phyloP scores from a whole-genome alignment of 2,329 filamentous ascomycete genomes.

The Verruconis gallopava region DNA sequence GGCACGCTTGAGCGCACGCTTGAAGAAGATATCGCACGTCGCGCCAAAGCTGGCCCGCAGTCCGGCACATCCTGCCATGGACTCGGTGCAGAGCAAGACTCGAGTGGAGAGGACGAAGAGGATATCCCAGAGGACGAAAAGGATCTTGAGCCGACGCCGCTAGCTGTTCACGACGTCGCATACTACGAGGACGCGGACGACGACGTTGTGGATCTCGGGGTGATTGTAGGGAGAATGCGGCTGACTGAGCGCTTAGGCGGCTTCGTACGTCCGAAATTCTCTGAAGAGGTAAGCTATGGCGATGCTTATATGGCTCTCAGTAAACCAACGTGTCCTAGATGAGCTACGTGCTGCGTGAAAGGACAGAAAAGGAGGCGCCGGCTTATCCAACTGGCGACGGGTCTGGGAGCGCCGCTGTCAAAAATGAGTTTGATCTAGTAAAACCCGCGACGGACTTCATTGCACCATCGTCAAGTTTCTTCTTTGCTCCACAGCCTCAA shows the following conservation, averaged over 20 bases:
- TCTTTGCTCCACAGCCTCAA: conserved; percentile 43
- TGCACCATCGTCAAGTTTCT: conserved; percentile 52
- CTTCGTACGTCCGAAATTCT: conserved; percentile 55
- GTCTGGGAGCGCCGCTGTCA: not conserved
- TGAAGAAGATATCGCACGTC: conserved; percentile 51
- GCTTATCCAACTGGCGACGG: not conserved
- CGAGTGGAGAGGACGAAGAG: conserved; percentile 42
- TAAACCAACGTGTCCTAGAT: conserved; percentile 3
- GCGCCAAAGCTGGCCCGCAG: conserved; percentile 12
- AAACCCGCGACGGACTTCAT: conserved; percentile 51
- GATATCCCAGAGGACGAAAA: conserved; percentile 39
- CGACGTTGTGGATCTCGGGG: conserved; percentile 60
- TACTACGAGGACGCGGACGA: conserved; percentile 51
- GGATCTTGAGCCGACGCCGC: conserved; percentile 47
- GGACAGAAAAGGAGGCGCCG: not conserved
- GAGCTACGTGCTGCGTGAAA: conserved; percentile 4
- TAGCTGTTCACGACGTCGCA: conserved; percentile 51
- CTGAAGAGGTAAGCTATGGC: conserved; percentile 48
- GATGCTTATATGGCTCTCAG: not conserved
- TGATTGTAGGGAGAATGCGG: conserved; percentile 56
- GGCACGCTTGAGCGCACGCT: conserved; percentile 56
- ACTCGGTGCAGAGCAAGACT: conserved; percentile 28
- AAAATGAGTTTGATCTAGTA: conserved; percentile 1
- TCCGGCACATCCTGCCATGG: conserved; percentile 10
- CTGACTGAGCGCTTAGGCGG: conserved; percentile 65